A percentile compares a stretch with the other conserved stretches of the same genome.
phyloP scores from a whole-genome alignment of 495 filamentous ascomycete genomes.

The Cetradonia linearis region DNA sequence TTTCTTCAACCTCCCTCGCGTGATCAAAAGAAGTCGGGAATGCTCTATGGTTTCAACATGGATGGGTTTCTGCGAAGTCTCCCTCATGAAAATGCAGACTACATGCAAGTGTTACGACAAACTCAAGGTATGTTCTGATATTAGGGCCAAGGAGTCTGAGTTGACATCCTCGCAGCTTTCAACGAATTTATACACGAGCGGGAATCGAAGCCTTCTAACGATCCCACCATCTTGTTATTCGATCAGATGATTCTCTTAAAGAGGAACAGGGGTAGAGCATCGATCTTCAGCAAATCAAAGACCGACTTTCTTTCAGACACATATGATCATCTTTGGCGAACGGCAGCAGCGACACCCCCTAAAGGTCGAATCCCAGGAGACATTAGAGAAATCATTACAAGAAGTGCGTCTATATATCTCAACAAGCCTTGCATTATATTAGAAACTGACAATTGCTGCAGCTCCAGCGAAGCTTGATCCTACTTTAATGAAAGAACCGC shows the following conservation, averaged over 20 bases:
- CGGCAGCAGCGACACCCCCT: slow-evolving; percentile 69
- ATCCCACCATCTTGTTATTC: slow-evolving; percentile 74
- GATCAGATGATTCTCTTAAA: slow-evolving; percentile 94
- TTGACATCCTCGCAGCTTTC: slow-evolving; percentile 50
- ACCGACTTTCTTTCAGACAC: slow-evolving; percentile 75
- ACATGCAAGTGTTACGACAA: slow-evolving; percentile 75
- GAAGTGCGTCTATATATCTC: slow-evolving; percentile 38
- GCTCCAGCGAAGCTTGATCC: slow-evolving; percentile 79
- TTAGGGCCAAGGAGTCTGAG: background rate
- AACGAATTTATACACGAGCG: slow-evolving; percentile 95
- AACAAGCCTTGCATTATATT: background rate
- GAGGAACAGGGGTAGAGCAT: slow-evolving; percentile 65
- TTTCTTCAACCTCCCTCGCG: slow-evolving; percentile 61
- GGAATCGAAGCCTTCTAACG: slow-evolving; percentile 52
- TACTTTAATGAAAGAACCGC: slow-evolving; percentile 77
- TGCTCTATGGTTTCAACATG: slow-evolving; percentile 91
- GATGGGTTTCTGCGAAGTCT: slow-evolving; percentile 83
- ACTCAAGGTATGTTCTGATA: slow-evolving; percentile 64
- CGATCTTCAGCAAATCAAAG: slow-evolving; percentile 38
- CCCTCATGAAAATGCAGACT: slow-evolving; percentile 83
- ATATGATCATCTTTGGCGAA: slow-evolving; percentile 86
- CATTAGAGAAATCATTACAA: slow-evolving; percentile 42
- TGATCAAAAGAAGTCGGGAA: slow-evolving; percentile 76
- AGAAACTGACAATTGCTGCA: slow-evolving; percentile 23
- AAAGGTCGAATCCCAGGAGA: slow-evolving; percentile 65